Evolutionary conservation across 2,329 filamentous ascomycete species (phyloP).

Genomic region (Venturia carpophila): DNA sequence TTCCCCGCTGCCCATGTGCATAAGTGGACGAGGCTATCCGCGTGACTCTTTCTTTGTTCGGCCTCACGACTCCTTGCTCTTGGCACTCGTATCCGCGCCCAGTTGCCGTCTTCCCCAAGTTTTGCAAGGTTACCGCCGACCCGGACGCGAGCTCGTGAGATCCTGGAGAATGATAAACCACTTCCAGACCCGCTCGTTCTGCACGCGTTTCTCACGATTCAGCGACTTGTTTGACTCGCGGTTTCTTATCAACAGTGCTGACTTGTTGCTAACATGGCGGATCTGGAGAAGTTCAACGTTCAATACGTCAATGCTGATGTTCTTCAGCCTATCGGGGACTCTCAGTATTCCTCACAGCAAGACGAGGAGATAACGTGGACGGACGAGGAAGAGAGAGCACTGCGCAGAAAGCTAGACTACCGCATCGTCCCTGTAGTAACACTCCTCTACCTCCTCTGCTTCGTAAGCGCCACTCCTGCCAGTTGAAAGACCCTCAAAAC

Average conservation of each 20-base stretch:
- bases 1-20: background rate
- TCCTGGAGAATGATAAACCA: background rate
- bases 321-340: background rate
- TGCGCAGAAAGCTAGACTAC: slow-evolving; percentile 69
- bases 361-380: slow-evolving; percentile 40
- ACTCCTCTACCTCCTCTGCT: slow-evolving; percentile 74
- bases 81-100: background rate
- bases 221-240: background rate
- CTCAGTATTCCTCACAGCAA: background rate
- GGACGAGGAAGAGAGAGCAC: slow-evolving; percentile 61
- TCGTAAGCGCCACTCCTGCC: slow-evolving; percentile 40
- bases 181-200: background rate
- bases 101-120: background rate
- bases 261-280: background rate
- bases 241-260: background rate
- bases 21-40: background rate
- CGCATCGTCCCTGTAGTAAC: slow-evolving; percentile 73
- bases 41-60: background rate
- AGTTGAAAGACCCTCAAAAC: background rate
- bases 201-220: background rate
- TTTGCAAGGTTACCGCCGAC: background rate
- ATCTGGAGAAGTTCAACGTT: background rate
- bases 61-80: too few species aligned
- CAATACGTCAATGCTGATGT: background rate
- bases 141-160: background rate